Evolutionary conservation across 257 asterid species (phyloP).

Genomic region (Salvia miltiorrhiza): DNA sequence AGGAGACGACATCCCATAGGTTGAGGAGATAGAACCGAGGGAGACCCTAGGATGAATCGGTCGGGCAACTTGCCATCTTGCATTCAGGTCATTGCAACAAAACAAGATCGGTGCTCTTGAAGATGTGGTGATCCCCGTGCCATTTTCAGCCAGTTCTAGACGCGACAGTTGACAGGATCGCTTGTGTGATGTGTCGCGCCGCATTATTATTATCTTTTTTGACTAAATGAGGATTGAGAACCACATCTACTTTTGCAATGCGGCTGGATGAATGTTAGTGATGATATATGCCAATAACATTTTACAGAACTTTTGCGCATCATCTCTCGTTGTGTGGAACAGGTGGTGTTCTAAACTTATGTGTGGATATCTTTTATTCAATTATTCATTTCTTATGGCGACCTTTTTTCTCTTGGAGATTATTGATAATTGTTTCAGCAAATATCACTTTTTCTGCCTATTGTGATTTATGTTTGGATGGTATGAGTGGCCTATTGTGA

Average conservation of each 20-base stretch:
- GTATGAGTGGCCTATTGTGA: no score
- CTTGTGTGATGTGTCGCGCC: slow-evolving; percentile 5
- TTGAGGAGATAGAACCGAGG: slow-evolving; percentile 24
- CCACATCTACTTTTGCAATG: slow-evolving; percentile 17
- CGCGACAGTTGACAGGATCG: slow-evolving; percentile 5
- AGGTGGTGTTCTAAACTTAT: slow-evolving; percentile 9
- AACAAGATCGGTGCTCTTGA: slow-evolving; percentile 9
- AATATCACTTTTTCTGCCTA: no score
- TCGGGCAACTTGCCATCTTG: slow-evolving; percentile 13
- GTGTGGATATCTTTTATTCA: slow-evolving; percentile 7
- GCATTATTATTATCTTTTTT: slow-evolving; percentile 16
- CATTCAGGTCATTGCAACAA: slow-evolving; percentile 9
- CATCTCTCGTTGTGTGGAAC: no score
- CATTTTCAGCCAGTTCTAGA: slow-evolving; percentile 16
- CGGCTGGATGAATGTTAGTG: slow-evolving; percentile 4
- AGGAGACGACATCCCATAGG: slow-evolving; percentile 48
- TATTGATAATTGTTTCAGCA: not conserved
- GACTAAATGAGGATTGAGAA: slow-evolving; percentile 19
- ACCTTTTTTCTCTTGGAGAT: no score
- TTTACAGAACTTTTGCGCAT: not conserved
- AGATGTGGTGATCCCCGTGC: not conserved
- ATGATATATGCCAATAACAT: not conserved
- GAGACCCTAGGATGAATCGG: slow-evolving; percentile 19
- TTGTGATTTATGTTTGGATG: no score
- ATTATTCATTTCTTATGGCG: slow-evolving; percentile 15